Evolutionary conservation across 371 early-diverging fungal genomes (phyloP).

Genomic region (Mucor plumbeus): DNA sequence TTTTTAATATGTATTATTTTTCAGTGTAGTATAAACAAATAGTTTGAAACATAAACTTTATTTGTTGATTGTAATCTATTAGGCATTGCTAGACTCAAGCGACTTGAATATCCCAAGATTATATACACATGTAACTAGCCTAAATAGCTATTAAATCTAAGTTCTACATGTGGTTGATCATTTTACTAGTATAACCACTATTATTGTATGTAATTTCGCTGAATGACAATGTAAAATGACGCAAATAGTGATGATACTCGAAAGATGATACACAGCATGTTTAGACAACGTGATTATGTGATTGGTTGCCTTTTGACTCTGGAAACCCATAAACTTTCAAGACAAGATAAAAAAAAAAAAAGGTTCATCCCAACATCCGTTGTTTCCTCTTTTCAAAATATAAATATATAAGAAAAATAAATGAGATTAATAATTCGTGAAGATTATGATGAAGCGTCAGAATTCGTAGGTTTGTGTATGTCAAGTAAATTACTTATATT

Average conservation of each 20-base stretch:
- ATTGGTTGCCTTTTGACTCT: neutral
- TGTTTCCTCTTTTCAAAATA: neutral
- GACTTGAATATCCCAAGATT: too few species aligned
- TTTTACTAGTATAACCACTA: neutral
- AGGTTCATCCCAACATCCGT: neutral
- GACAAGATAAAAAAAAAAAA: neutral
- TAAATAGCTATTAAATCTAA: too few species aligned
- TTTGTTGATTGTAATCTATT: too few species aligned
- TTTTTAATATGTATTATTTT: too few species aligned
- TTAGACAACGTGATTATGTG: conserved; percentile 5
- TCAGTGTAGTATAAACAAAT: too few species aligned
- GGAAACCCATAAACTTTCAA: neutral
- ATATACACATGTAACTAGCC: too few species aligned
- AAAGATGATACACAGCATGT: conserved; percentile 5
- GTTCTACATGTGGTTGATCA: neutral
- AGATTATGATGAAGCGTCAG: conserved; percentile 65
- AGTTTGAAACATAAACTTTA: too few species aligned
- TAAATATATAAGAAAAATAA: neutral
- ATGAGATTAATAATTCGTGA: conserved; percentile 79
- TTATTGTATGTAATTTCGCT: neutral
- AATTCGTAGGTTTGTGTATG: conserved; percentile 59
- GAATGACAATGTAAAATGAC: conserved; percentile 7
- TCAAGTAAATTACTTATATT: neutral
- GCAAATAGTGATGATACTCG: neutral
- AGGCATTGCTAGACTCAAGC: too few species aligned